Evolutionary conservation across 2,329 filamentous ascomycete species (phyloP).

Genomic region (Fusarium sp.): DNA sequence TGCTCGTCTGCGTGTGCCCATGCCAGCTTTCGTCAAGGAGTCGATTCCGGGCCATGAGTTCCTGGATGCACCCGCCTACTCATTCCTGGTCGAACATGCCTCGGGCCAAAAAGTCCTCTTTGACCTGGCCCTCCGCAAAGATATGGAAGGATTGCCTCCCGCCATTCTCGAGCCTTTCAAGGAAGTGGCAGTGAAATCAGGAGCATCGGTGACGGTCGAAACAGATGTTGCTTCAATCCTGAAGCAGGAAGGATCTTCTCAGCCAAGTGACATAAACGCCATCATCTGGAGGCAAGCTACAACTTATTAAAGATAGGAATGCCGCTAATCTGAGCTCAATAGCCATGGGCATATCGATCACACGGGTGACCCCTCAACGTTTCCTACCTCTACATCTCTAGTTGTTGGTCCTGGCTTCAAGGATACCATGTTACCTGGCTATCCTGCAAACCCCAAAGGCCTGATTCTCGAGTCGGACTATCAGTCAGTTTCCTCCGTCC

Average conservation of each 20-base stretch:
- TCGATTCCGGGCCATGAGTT: neutral
- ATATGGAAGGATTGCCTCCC: conserved; percentile 21
- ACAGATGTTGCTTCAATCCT: conserved; percentile 34
- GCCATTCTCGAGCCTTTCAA: conserved; percentile 2
- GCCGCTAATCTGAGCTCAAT: too few relatives aligned
- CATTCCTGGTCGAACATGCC: conserved; percentile 24
- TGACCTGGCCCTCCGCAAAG: conserved; percentile 25
- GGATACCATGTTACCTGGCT: conserved; percentile 31
- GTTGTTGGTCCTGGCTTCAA: conserved; percentile 35
- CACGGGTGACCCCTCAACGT: conserved; percentile 29
- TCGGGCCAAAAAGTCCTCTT: conserved; percentile 23
- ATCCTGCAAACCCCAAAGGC: conserved; percentile 6
- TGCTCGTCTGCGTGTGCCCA: neutral
- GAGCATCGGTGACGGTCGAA: conserved; percentile 1
- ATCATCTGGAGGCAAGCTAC: conserved; percentile 36
- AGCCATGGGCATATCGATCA: conserved; percentile 40
- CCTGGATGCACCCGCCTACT: conserved; percentile 6
- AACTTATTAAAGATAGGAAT: neutral
- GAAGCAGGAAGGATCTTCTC: neutral
- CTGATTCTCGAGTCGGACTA: conserved; percentile 30
- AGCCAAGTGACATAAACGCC: conserved; percentile 9
- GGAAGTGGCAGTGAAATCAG: neutral
- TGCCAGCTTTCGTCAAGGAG: neutral
- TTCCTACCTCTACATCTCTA: conserved; percentile 26
- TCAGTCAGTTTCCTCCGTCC: neutral